Evolutionary conservation across 805 yeast species (phyloP).

Genomic region (Grigorovia transvaalensis): DNA sequence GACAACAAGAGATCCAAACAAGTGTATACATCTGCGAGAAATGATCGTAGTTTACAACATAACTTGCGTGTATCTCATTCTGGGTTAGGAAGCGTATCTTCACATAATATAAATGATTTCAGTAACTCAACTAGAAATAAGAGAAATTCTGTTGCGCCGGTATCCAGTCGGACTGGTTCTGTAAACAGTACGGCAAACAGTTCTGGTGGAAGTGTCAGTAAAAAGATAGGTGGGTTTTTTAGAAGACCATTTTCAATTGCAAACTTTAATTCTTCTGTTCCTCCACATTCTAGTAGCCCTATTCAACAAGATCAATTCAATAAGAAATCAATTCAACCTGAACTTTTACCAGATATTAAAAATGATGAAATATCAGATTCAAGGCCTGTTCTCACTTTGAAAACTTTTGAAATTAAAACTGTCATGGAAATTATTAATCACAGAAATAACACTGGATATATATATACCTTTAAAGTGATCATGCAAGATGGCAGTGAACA

Average conservation of each 20-base stretch:
- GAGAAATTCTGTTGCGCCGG: conserved; percentile 18
- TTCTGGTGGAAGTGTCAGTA: conserved; percentile 25
- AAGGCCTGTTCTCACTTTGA: conserved; percentile 41
- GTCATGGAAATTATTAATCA: conserved; percentile 30
- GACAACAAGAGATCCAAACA: conserved; percentile 26
- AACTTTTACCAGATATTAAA: conserved; percentile 50
- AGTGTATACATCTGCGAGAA: conserved; percentile 12
- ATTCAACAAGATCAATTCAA: conserved; percentile 28
- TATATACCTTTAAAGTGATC: conserved; percentile 31
- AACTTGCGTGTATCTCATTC: background rate
- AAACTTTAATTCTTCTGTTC: conserved; percentile 27
- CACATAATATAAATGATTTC: background rate
- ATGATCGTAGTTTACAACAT: background rate
- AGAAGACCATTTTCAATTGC: conserved; percentile 55
- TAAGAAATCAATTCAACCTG: conserved; percentile 32
- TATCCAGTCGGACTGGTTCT: conserved; percentile 13
- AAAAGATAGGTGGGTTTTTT: conserved; percentile 49
- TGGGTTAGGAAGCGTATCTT: conserved; percentile 3
- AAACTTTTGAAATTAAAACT: conserved; percentile 35
- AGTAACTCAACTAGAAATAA: conserved; percentile 13
- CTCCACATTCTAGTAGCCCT: conserved; percentile 20
- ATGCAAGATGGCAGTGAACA: conserved; percentile 42
- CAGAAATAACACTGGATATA: conserved; percentile 14
- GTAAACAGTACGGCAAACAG: conserved; percentile 11
- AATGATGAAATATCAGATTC: conserved; percentile 31